Evolutionary conservation across 2,329 filamentous ascomycete genomes (phyloP), one percentile per base, ranked within the genome.

Genomic region (Talaromyces sp.): DNA sequence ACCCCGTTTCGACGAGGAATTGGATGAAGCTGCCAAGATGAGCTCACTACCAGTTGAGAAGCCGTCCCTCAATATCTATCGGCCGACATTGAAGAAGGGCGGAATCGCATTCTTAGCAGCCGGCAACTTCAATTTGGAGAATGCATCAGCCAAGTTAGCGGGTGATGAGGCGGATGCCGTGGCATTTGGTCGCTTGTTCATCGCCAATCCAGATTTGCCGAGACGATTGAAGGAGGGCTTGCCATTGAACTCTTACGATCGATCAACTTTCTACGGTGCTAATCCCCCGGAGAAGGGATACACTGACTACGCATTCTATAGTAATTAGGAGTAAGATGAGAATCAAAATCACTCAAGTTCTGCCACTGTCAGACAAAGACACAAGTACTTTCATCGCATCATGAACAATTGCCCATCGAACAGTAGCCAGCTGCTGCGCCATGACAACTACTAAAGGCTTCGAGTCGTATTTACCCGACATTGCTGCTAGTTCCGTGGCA

Each of bases 331-430:
- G 16, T n/a, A 52, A 31, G 8, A 33, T 18, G 1, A 31, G 16
- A 33, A 18, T 18, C 3, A n/a, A 9, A 18, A 9, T 11, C 18
- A 18, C n/a, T 48, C 5, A 48, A 25, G 28, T 59, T 48, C 28
- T 31, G n/a, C 54, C 31, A 25, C 35, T 40, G 40, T 48, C 23
- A n/a, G 54, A 56, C 33, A 56, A 40, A 25, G 25, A 33, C 40
- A 56, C 54, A 44, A 88, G 67, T 2, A 87, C 84, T 65, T 83
- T 81, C 75, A 86, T 85, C 0, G 83, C 85, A 67, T 86, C 83
- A 66, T 86, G 84, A 4, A 88, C 81, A 3, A 88, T 84, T 0
- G 83, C 84, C 85, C 86, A 88, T 58, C 85, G 69, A 1, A 87
- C 81, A 62, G 82, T 84, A 11, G 81, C 81, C 66, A 88, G 67